These are phyloP conservation scores for Torulaspora maleeae DNA, from an alignment of 805 yeast species.

Conservation along the genomic window DNA sequence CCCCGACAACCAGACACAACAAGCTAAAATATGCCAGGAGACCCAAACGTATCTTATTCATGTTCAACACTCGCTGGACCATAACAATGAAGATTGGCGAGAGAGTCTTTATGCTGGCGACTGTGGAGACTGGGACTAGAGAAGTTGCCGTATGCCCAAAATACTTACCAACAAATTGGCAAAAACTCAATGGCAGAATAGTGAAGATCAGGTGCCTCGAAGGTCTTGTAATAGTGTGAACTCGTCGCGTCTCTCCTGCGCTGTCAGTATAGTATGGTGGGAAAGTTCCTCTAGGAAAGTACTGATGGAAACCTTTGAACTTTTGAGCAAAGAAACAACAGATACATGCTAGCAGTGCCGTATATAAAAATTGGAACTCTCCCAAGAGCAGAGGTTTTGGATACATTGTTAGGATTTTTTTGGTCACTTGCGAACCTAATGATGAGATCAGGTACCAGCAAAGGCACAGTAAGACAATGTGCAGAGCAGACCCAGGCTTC, in stretches of 20 bases:
- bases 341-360: constrained; percentile 41
- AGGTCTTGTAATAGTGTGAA: constrained; percentile 29
- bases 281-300: constrained; percentile 53
- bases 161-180: constrained; percentile 61
- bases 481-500: constrained; percentile 10
- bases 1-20: constrained; percentile 26
- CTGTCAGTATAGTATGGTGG: constrained; percentile 38
- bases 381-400: constrained; percentile 61
- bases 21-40: constrained; percentile 23
- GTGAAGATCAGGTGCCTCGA: constrained; percentile 42
- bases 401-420: constrained; percentile 48
- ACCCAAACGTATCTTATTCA: constrained; percentile 18
- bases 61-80: constrained; percentile 44
- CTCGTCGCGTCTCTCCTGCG: constrained; percentile 18
- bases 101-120: constrained; percentile 63
- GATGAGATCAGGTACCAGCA: constrained; percentile 62
- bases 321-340: constrained; percentile 38
- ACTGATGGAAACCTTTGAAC: constrained; percentile 31
- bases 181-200: constrained; percentile 58
- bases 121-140: constrained; percentile 61
- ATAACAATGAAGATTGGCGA: constrained; percentile 58
- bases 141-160: constrained; percentile 63
- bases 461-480: constrained; percentile 43
- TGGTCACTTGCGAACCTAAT: constrained; percentile 60
- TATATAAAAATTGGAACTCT: constrained; percentile 56